Percentiles rank a stretch among this genome's conserved stretches.
These are phyloP conservation scores for Trichoderma sp. DNA, from an alignment of 2,329 filamentous ascomycete species.

Conservation along the genomic window DNA sequence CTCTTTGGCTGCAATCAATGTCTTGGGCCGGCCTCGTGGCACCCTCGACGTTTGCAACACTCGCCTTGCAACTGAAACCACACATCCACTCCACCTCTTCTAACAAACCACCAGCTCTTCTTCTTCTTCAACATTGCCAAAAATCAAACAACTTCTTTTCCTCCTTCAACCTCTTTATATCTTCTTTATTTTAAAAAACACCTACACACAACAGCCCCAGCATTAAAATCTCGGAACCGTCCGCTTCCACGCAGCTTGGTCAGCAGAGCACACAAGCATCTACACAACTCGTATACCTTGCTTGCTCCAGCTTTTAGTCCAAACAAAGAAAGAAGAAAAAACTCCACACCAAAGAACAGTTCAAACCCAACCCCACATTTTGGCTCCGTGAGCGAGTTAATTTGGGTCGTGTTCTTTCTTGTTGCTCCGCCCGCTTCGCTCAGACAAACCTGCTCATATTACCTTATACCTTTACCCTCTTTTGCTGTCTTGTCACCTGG, in stretches of 20 bases:
- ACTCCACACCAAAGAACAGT: neutral
- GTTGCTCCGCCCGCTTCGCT: neutral
- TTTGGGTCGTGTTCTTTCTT: neutral
- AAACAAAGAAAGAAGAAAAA: neutral
- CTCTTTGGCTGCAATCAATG: neutral
- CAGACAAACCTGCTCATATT: conserved; percentile 7
- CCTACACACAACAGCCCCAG: rapidly evolving
- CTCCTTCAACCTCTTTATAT: neutral
- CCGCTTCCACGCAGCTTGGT: neutral
- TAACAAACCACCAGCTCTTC: neutral
- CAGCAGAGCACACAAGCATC: neutral
- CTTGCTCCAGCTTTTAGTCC: neutral
- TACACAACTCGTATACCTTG: neutral
- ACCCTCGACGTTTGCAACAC: neutral
- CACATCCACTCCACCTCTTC: neutral
- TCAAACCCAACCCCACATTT: neutral
- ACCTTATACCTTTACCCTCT: too few species aligned
- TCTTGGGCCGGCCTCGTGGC: neutral
- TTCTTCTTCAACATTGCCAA: neutral
- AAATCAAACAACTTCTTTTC: neutral
- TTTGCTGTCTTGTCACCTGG: neutral
- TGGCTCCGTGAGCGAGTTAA: conserved; percentile 21
- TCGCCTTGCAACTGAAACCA: neutral
- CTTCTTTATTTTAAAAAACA: neutral
- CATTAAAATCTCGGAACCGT: neutral